These are phyloP conservation scores for Aspergillus ustus DNA, from an alignment of 2,329 filamentous ascomycete genomes.

Conservation along the genomic window DNA sequence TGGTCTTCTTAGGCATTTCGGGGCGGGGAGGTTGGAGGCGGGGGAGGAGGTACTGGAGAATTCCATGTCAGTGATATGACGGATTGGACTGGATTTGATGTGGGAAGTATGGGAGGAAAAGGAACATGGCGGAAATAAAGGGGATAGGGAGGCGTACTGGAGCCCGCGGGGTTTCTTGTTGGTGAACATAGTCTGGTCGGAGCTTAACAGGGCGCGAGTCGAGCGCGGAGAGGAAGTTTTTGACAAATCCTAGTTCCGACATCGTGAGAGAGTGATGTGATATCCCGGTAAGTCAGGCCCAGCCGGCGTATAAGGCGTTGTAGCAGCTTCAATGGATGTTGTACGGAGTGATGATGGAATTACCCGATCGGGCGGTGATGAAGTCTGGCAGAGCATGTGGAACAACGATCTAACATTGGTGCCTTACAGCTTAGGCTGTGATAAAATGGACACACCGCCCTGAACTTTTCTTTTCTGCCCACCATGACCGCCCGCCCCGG, in stretches of 20 bases:
- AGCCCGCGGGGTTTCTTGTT: conserved; percentile 76
- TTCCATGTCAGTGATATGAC: conserved; percentile 1
- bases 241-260: conserved; percentile 85
- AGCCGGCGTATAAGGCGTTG: not conserved
- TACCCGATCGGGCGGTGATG: conserved; percentile 27
- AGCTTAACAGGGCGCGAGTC: conserved; percentile 81
- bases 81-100: not conserved
- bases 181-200: conserved; percentile 86
- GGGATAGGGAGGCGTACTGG: conserved; percentile 63
- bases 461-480: conserved; percentile 28
- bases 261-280: conserved; percentile 51
- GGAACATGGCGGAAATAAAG: not conserved
- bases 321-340: not conserved
- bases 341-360: conserved; percentile 11
- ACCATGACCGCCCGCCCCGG: conserved; percentile 30
- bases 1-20: conserved; percentile 48
- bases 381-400: conserved; percentile 5
- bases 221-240: conserved; percentile 77
- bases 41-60: conserved; percentile 51
- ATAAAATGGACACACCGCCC: conserved; percentile 25
- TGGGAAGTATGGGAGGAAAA: not conserved
- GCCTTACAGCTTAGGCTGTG: conserved; percentile 19
- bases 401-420: conserved; percentile 11
- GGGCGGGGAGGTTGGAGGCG: conserved; percentile 50
- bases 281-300: not conserved